Evolutionary conservation across 139 green algal species (phyloP), one percentile per base, ranked within the genome.

Genomic region (Chlamydomonas sp.): DNA sequence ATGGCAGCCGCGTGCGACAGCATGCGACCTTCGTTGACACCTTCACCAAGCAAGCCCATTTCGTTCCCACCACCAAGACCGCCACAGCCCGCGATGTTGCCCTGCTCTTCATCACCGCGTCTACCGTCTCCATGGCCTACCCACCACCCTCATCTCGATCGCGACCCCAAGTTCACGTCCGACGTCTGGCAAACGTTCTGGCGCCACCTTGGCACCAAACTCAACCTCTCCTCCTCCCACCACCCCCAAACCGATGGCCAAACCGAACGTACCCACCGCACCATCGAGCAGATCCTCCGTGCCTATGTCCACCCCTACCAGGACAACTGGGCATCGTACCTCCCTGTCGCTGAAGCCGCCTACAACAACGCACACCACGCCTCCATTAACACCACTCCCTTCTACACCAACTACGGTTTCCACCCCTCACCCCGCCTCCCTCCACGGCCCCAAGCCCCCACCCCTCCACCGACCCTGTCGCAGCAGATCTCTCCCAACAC

Each of bases 221-320:
- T 93, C 1, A 74, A 61, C 1, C 89, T 96, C 60, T 94, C 91
- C 74, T 94, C 92, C 3, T 86, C 92, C 0, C 93, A 92, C 76
- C 93, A 97, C 73, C 91, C n/a, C 2, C 80, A 96, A 67, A 93
- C 91, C 10, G 92, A 96, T 87, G 95, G 94, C 8, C 95, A 96
- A 60, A 96, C 92, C 15, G 95, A 97, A 78, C 87, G 93, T 6
- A 79, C 87, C 10, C 95, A 95, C 66, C 77, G 90, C 5, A 86
- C 78, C 0, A 57, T 95, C 10, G 86, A 94, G 83, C 89, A 95
- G 59, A 92, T 91, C 5, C 73, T 95, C 0, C 63, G 93, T 0
- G 49, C 76, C 31, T 95, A 63, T 14, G 74, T 63, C 60, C 17
- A 59, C 8, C 60, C 77, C 77, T 7, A 61, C 9, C 78, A 83